Evolutionary conservation across 768 basidiomycete species (phyloP).

Genomic region (Kondoa subrosea): DNA sequence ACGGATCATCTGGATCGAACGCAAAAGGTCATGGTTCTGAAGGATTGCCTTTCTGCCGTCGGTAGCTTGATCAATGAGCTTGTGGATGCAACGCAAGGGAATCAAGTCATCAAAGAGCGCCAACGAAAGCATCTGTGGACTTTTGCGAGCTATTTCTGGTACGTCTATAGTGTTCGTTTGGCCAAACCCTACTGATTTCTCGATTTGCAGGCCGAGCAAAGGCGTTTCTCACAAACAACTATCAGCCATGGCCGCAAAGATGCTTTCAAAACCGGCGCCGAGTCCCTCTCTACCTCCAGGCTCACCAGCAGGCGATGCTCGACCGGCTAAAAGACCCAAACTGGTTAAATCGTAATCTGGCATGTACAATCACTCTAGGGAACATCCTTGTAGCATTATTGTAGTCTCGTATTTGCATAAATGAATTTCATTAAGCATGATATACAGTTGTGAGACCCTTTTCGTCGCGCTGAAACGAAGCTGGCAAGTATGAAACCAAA

Average conservation of each 20-base stretch:
- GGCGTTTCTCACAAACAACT: not conserved
- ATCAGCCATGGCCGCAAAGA: not conserved
- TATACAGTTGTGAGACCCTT: too few species aligned
- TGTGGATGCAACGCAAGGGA: slow-evolving; percentile 12
- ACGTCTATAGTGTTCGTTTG: not conserved
- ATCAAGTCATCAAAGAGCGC: slow-evolving; percentile 11
- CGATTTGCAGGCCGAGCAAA: not conserved
- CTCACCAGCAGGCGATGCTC: too few species aligned
- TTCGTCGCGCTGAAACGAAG: too few species aligned
- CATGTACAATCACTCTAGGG: not conserved
- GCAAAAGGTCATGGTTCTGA: slow-evolving; percentile 87
- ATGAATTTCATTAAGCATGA: too few species aligned
- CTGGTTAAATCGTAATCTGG: not conserved
- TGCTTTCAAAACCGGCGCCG: not conserved
- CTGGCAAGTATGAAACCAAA: too few species aligned
- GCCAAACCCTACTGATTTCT: not conserved
- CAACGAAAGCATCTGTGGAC: slow-evolving; percentile 26
- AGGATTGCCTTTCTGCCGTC: slow-evolving; percentile 85
- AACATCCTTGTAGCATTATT: too few species aligned
- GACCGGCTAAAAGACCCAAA: not conserved
- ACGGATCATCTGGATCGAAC: slow-evolving; percentile 86
- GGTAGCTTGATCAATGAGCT: slow-evolving; percentile 80
- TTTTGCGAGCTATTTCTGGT: slow-evolving; percentile 17
- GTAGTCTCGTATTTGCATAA: too few species aligned
- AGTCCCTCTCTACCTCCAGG: not conserved